A percentile compares a stretch with the other conserved stretches of the same genome.
Conservation (phyloP, 2,329 filamentous ascomycete genomes). For the Epichloe uncinata region DNA sequence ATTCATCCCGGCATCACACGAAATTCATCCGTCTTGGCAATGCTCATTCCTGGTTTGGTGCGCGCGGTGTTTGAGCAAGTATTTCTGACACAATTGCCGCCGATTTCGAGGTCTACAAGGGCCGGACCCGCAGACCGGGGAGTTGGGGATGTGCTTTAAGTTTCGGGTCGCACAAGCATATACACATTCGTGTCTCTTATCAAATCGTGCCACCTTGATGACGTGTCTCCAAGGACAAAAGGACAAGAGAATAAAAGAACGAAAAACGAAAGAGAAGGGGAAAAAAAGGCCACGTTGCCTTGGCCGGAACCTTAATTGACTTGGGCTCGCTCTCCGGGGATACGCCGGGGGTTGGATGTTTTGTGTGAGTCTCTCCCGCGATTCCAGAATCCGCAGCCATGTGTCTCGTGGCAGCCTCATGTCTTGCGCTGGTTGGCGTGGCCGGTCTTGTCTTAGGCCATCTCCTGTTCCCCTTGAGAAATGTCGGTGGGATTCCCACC, state of each 20-base stretch:
- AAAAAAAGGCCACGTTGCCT: too few species aligned
- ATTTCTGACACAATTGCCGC: too few species aligned
- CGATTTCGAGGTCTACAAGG: too few species aligned
- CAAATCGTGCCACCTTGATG: not conserved
- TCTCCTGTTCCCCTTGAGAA: conserved; percentile 13
- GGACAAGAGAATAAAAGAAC: not conserved
- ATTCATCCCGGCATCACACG: not conserved
- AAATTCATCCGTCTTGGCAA: not conserved
- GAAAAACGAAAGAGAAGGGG: too few species aligned
- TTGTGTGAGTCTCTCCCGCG: not conserved
- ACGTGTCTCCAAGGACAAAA: not conserved
- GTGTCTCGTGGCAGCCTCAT: not conserved
- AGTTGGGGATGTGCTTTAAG: not conserved
- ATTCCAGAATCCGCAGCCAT: not conserved
- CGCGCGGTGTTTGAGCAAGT: conserved; percentile 3
- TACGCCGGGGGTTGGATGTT: not conserved
- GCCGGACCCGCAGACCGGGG: too few species aligned
- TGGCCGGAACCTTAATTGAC: not conserved
- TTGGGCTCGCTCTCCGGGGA: not conserved
- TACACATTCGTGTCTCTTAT: not conserved
- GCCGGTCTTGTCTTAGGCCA: not conserved
- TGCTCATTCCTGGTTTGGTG: not conserved
- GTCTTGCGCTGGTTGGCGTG: not conserved
- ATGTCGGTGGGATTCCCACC: conserved; percentile 25
- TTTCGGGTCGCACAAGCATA: not conserved